Base-by-base conservation (phyloP, 352 stramenopile species). In the Phytophthora pini region DNA sequence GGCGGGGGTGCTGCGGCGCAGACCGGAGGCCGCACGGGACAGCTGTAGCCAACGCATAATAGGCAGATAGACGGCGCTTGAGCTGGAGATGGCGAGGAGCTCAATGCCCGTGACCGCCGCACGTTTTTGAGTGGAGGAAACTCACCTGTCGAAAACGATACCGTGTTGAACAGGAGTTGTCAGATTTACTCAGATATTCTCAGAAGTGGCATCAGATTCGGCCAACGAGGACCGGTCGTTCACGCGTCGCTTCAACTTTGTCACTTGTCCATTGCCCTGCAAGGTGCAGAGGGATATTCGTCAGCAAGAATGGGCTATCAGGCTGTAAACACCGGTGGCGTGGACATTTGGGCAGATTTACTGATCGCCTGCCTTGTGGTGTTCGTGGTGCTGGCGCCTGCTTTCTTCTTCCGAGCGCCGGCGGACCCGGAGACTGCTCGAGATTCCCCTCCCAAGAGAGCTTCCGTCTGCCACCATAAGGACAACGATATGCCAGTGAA, bases 331-430 rank as follows among this genome's bases (percentile, higher is more conserved):
- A 31, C 24, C 15, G 43, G 58, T 22, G 59, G 65, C 15, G 32
- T 65, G 34, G 75, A 80, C 48, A 27, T 93, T 27, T 90, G 80
- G 77, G 45, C 65, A 11, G 82, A 91, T 54, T 71, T 93, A 20
- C 32, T 83, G 13, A 67, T 93, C 27, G 84, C 80, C 22, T 82
- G 78, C 58, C 39, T 80, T 38, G 79, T 88, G 52, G 74, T 91
- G 62, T 77, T 90, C 59, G 72, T 90, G 52, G 77, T 93, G 51
- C 72, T 93, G 55, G 80, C 74, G 56, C 82, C 84, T 4, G 74
- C 82, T 9, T 79, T 79, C 67, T 72, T 87, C 36, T 93, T 91
- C 73, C 73, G 72, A 22, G 67, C 39, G 44, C 41, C 57, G 12
- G 24, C 24, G 22, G 39, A 56, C 5, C 10, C 40, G 6, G 31